Evolutionary conservation across 2,329 filamentous ascomycete species (phyloP).

Genomic region (Clarireedia homoeocarpa): DNA sequence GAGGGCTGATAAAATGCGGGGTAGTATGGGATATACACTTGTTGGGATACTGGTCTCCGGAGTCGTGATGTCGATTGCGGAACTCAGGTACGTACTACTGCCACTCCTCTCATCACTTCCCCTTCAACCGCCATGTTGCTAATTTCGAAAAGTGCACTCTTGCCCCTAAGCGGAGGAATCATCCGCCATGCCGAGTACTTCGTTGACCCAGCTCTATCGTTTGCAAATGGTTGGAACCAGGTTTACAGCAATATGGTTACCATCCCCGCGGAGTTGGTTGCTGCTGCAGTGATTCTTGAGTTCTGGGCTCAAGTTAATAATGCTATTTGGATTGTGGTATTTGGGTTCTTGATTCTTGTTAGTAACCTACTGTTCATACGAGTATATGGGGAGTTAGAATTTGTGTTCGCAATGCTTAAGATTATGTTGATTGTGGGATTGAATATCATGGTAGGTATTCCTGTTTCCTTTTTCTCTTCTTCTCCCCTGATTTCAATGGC

Average conservation of each 20-base stretch:
- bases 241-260: conserved; percentile 27
- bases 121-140: background rate
- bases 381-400: conserved; percentile 45
- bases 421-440: conserved; percentile 54
- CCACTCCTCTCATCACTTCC: fast-evolving
- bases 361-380: conserved; percentile 32
- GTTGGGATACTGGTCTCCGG: conserved; percentile 36
- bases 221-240: conserved; percentile 29
- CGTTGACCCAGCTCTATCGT: conserved; percentile 30
- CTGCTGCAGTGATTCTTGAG: conserved; percentile 53
- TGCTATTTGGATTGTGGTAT: conserved; percentile 33
- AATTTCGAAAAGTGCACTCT: conserved; percentile 16
- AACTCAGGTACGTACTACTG: conserved; percentile 34
- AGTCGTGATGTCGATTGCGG: conserved; percentile 43
- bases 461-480: too few relatives aligned
- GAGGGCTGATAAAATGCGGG: background rate
- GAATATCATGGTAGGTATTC: conserved; percentile 39
- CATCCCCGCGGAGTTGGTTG: conserved; percentile 48
- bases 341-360: conserved; percentile 31
- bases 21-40: conserved; percentile 6
- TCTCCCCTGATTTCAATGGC: too few relatives aligned
- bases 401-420: conserved; percentile 45
- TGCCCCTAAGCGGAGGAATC: conserved; percentile 31
- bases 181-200: conserved; percentile 30
- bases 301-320: conserved; percentile 55